Base-by-base conservation (phyloP, 805 yeast species). In the Jamesozyma hellenica region DNA sequence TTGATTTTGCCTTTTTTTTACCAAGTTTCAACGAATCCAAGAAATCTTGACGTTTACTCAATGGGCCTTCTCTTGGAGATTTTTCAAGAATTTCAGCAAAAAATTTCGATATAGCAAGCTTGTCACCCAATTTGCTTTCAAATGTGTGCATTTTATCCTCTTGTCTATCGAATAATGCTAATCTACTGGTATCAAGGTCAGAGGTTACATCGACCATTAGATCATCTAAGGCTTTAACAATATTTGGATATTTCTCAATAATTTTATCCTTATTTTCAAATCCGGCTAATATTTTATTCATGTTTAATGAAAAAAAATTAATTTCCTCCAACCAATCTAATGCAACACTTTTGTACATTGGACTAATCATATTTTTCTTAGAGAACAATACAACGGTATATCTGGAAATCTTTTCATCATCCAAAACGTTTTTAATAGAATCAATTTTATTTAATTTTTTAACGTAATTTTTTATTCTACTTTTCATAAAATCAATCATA, bases 401-500 rank as follows among this genome's bases (percentile, higher is more conserved):
- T 34, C 62, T 49, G 23, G 11, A 3, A 7, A 27, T 4, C 12
- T n/a, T 18, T 14, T 49, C 21, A 27, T 29, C 40, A 21, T 35
- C 36, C 12, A 52, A 19, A 18, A 38, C 51, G 53, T 53, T 47
- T 2, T 55, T 51, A 11, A 71, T 35, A 26, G 58, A 67, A 1
- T 55, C 57, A 1, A 54, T 48, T 6, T 61, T 58, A 23, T 57
- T 63, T 18, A 78, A 52, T 50, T 72, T 71, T 53, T 71, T 75
- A 10, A 77, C 79, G 50, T 80, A 79, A 51, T 77, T 81, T 56
- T 79, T 80, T 35, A 82, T 65, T 47, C 84, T 67, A 1, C 77
- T 67, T 19, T 72, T 64, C 16, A 75, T 63, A 47, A 72, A 75
- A 13, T 74, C 72, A 3, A 70, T 65, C 45, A 85, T 67, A 4